These are phyloP conservation scores for Hebeloma cylindrosporum DNA, from an alignment of 768 basidiomycete genomes.

Conservation along the genomic window DNA sequence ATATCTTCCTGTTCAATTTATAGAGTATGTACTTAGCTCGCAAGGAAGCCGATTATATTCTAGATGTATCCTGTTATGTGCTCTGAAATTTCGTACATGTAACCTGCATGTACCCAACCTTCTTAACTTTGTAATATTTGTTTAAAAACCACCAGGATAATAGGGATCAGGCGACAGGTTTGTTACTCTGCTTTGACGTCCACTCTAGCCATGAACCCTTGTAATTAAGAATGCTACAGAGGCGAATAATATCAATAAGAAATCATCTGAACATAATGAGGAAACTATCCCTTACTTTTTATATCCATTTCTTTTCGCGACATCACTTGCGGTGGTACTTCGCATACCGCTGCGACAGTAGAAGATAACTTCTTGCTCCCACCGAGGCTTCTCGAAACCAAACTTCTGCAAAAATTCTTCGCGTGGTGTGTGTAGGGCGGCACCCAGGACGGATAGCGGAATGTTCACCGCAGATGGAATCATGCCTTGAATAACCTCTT, in stretches of 20 bases:
- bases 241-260: background rate
- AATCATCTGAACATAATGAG: background rate
- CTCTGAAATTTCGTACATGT: no score
- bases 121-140: no score
- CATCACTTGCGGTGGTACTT: slow-evolving; percentile 77
- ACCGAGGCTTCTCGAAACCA: slow-evolving; percentile 74
- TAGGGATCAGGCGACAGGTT: slow-evolving; percentile 11
- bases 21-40: background rate
- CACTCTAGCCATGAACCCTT: slow-evolving; percentile 90
- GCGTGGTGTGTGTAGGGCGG: slow-evolving; percentile 57
- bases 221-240: slow-evolving; percentile 65
- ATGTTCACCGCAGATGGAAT: slow-evolving; percentile 92
- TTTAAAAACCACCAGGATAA: background rate
- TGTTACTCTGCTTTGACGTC: slow-evolving; percentile 53
- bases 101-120: no score
- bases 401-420: slow-evolving; percentile 59
- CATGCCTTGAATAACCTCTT: slow-evolving; percentile 88
- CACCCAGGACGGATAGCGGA: slow-evolving; percentile 76
- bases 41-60: no score
- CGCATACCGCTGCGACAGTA: slow-evolving; percentile 91
- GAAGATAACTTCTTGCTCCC: slow-evolving; percentile 76
- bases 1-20: background rate
- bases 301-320: slow-evolving; percentile 80
- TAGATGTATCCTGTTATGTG: no score
- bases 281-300: slow-evolving; percentile 58